These are phyloP conservation scores for Taphrina wiesneri DNA, from an alignment of 1,139 yeast genomes.

Conservation along the genomic window DNA sequence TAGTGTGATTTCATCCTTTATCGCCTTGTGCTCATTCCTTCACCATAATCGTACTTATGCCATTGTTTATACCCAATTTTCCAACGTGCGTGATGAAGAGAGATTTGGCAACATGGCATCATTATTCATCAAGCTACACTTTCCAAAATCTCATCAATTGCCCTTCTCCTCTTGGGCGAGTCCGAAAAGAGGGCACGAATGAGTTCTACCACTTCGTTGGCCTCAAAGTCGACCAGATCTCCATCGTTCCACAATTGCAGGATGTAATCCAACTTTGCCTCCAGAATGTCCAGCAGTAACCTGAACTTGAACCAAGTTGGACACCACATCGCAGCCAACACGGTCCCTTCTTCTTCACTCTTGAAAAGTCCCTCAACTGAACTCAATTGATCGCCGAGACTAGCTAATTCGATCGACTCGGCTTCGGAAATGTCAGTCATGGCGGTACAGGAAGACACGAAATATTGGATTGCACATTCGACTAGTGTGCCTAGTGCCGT, in stretches of 20 bases:
- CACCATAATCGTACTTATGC: neutral
- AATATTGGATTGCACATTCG: slow-evolving; percentile 13
- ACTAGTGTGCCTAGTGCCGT: slow-evolving; percentile 30
- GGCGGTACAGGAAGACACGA: slow-evolving; percentile 5
- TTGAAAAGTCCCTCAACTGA: slow-evolving; percentile 20
- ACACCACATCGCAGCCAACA: slow-evolving; percentile 44
- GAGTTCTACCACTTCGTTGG: slow-evolving; percentile 64
- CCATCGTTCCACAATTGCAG: slow-evolving; percentile 71
- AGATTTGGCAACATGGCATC: too few species aligned
- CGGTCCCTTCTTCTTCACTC: slow-evolving; percentile 32
- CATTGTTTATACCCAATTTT: neutral
- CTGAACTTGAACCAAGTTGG: slow-evolving; percentile 49
- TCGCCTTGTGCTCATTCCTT: neutral
- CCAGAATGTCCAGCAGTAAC: slow-evolving; percentile 45
- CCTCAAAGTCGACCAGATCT: slow-evolving; percentile 67
- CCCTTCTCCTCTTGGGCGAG: slow-evolving; percentile 62
- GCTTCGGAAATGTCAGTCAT: slow-evolving; percentile 32
- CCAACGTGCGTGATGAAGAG: too few species aligned
- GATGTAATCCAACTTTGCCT: slow-evolving; percentile 60
- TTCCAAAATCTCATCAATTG: slow-evolving; percentile 56
- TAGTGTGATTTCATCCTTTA: neutral
- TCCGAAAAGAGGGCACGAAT: slow-evolving; percentile 69
- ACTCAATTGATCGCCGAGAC: slow-evolving; percentile 13
- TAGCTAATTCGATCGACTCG: slow-evolving; percentile 20
- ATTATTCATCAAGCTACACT: neutral